Conservation (phyloP, 1,139 yeast genomes). For the Yamadazyma triangularis region DNA sequence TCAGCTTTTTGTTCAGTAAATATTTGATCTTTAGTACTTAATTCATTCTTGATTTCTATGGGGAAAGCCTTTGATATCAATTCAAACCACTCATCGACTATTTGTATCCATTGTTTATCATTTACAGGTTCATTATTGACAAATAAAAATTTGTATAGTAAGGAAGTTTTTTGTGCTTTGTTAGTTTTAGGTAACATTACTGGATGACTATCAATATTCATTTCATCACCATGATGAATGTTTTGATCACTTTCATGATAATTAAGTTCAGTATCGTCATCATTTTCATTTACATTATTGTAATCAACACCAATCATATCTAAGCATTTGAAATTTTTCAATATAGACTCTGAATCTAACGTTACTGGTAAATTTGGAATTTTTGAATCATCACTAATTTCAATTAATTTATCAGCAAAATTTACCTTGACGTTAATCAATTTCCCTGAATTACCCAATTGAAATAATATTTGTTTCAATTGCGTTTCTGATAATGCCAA, state of each 20-base stretch:
- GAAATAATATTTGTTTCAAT: constrained; percentile 33
- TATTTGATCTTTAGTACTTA: constrained; percentile 40
- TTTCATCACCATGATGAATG: constrained; percentile 2
- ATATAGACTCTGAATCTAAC: constrained; percentile 17
- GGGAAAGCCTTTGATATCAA: constrained; percentile 30
- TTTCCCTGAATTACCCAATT: constrained; percentile 43
- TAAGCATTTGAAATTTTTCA: constrained; percentile 23
- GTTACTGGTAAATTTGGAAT: constrained; percentile 9
- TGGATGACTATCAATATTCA: constrained; percentile 13
- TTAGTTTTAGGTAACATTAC: constrained; percentile 1
- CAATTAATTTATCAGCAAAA: constrained; percentile 27
- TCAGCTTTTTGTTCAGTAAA: constrained; percentile 32
- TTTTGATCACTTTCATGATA: not conserved
- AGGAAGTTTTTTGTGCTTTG: constrained; percentile 2
- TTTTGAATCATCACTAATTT: constrained; percentile 2
- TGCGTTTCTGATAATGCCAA: constrained; percentile 21
- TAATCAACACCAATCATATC: constrained; percentile 12
- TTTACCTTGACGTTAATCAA: constrained; percentile 43
- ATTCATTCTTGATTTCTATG: constrained; percentile 17
- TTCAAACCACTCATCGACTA: constrained; percentile 24
- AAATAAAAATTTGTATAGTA: constrained; percentile 13
- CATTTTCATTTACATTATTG: constrained; percentile 1
- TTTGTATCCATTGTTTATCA: constrained; percentile 14
- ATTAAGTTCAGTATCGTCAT: constrained; percentile 4
- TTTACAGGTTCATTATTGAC: constrained; percentile 16